phyloP scores from a whole-genome alignment of 352 stramenopile species.

The Paralagenidium karlingii region DNA sequence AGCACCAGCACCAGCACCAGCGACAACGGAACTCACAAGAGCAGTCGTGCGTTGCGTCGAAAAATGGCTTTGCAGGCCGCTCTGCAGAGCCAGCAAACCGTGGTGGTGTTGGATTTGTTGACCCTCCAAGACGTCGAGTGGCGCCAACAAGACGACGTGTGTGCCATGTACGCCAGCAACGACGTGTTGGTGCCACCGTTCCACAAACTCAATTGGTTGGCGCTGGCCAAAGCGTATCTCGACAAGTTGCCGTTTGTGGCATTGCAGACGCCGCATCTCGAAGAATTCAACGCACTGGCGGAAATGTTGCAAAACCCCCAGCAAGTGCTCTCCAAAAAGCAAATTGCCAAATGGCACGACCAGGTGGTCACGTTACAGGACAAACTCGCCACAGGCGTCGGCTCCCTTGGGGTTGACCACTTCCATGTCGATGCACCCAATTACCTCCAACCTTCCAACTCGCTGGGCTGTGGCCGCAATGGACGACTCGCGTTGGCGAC shows the following conservation, averaged over 20 bases:
- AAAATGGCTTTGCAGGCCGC: no score
- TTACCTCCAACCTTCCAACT: no score
- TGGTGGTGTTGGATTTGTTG: not conserved
- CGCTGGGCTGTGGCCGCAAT: no score
- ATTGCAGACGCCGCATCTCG: slow-evolving; percentile 39
- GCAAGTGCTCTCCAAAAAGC: slow-evolving; percentile 23
- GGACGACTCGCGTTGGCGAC: slow-evolving; percentile 15
- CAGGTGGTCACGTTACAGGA: slow-evolving; percentile 20
- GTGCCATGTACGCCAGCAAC: slow-evolving; percentile 13
- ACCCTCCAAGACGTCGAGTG: slow-evolving; percentile 28
- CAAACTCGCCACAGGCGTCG: slow-evolving; percentile 9
- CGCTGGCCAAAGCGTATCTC: slow-evolving; percentile 34
- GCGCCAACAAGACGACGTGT: slow-evolving; percentile 9
- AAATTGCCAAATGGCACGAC: slow-evolving; percentile 35
- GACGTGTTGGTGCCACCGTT: slow-evolving; percentile 43
- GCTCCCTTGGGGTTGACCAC: no score
- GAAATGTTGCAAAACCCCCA: slow-evolving; percentile 27
- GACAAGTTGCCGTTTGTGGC: slow-evolving; percentile 18
- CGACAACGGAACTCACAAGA: no score
- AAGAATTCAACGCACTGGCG: slow-evolving; percentile 46
- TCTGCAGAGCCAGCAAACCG: no score
- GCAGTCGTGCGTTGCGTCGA: no score
- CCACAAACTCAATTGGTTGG: slow-evolving; percentile 30
- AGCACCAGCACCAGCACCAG: no score
- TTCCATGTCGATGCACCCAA: no score